Percentiles rank a stretch among this genome's conserved stretches.
phyloP scores from a whole-genome alignment of 352 stramenopile genomes.

The Pythium phragmitis region DNA sequence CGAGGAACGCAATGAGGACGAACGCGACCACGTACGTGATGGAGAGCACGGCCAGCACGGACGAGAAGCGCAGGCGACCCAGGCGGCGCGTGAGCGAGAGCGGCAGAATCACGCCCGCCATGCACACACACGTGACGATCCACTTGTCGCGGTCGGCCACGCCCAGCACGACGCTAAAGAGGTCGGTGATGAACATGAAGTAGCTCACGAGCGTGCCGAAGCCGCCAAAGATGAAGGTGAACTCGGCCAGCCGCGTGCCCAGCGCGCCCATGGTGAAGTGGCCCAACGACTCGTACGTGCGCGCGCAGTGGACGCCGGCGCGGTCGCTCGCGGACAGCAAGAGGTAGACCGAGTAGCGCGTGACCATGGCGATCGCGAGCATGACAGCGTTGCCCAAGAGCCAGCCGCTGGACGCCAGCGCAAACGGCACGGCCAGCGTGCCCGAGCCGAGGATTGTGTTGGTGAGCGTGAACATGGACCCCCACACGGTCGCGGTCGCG shows the following conservation, averaged over 20 bases:
- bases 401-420: slow-evolving; percentile 72
- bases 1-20: slow-evolving; percentile 49
- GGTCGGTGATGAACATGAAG: slow-evolving; percentile 79
- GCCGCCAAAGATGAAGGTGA: slow-evolving; percentile 84
- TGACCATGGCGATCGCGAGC: slow-evolving; percentile 68
- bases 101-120: slow-evolving; percentile 48
- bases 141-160: slow-evolving; percentile 45
- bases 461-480: slow-evolving; percentile 71
- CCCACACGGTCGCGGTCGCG: slow-evolving; percentile 50
- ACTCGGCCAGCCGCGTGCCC: slow-evolving; percentile 63
- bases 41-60: slow-evolving; percentile 59
- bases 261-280: slow-evolving; percentile 70
- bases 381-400: slow-evolving; percentile 65
- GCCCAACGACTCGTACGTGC: slow-evolving; percentile 74
- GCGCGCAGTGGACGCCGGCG: slow-evolving; percentile 55
- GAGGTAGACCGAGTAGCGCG: slow-evolving; percentile 73
- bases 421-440: slow-evolving; percentile 69
- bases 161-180: slow-evolving; percentile 47
- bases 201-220: slow-evolving; percentile 83
- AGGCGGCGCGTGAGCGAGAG: slow-evolving; percentile 58
- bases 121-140: slow-evolving; percentile 49
- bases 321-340: slow-evolving; percentile 62
- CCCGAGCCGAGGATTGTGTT: slow-evolving; percentile 79
- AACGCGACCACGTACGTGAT: slow-evolving; percentile 72
- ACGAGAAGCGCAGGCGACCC: slow-evolving; percentile 60